Percentiles rank a stretch among this genome's conserved stretches.
phyloP scores from a whole-genome alignment of 2,329 filamentous ascomycete genomes.

The Teratosphaeria viscida region DNA sequence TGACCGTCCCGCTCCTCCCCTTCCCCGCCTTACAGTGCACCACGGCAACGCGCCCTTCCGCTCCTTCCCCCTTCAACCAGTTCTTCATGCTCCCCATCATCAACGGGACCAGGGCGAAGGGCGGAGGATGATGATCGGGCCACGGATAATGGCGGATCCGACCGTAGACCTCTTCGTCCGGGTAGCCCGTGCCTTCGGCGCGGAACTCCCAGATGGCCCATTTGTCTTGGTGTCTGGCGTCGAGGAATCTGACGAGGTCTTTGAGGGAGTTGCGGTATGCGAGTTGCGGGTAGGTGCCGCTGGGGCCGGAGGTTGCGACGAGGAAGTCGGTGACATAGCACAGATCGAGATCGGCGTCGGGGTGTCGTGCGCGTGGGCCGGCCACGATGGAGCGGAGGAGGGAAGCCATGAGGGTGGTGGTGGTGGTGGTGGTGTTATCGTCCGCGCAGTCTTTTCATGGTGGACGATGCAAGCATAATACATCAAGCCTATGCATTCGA shows the following conservation, averaged over 20 bases:
- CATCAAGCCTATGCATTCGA: too few relatives aligned
- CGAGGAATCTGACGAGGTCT: conserved; percentile 75
- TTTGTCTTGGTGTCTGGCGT: conserved; percentile 67
- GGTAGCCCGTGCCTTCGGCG: conserved; percentile 91
- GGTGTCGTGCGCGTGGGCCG: conserved; percentile 70
- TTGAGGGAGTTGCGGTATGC: conserved; percentile 92
- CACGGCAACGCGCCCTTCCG: conserved; percentile 57
- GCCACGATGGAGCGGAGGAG: conserved; percentile 85
- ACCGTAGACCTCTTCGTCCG: conserved; percentile 76
- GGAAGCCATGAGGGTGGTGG: conserved; percentile 7
- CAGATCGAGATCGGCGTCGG: conserved; percentile 80
- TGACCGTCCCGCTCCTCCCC: conserved; percentile 78
- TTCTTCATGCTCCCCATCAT: conserved; percentile 89
- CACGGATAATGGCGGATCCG: conserved; percentile 87
- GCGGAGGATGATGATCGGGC: conserved; percentile 94
- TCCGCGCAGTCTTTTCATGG: not conserved
- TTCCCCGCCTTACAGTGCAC: conserved; percentile 98
- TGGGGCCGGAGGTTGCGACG: conserved; percentile 73
- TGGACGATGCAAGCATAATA: not conserved
- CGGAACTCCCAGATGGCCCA: conserved; percentile 99
- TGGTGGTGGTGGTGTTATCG: not conserved
- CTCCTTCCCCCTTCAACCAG: conserved; percentile 53
- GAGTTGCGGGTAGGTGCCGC: conserved; percentile 76
- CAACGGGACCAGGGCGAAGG: conserved; percentile 76
- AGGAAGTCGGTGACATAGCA: conserved; percentile 89